A percentile compares a stretch with the other conserved stretches of the same genome.
phyloP scores from a whole-genome alignment of 2,329 filamentous ascomycete genomes.

The Truncatella angustata region DNA sequence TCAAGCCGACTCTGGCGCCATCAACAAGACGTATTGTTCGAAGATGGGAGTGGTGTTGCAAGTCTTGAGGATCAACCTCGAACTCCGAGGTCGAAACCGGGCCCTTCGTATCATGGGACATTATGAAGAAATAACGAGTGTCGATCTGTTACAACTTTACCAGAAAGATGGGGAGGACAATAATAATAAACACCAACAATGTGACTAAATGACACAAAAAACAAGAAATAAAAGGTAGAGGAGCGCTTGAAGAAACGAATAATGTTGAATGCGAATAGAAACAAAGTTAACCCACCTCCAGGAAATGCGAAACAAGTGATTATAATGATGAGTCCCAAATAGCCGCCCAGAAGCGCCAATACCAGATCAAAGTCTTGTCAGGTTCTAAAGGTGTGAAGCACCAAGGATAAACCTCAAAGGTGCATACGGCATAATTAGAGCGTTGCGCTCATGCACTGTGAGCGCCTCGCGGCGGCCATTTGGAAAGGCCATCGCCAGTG shows the following conservation, averaged over 20 bases:
- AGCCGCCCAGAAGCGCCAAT: conserved; percentile 17
- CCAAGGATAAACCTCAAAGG: conserved; percentile 10
- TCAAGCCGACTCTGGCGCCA: conserved; percentile 45
- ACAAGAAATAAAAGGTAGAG: conserved; percentile 9
- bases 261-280: conserved; percentile 17
- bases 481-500: conserved; percentile 17
- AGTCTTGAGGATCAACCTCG: conserved; percentile 44
- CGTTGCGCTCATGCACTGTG: conserved; percentile 15
- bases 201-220: conserved; percentile 8
- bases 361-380: conserved; percentile 2
- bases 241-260: conserved; percentile 4
- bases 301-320: conserved; percentile 17
- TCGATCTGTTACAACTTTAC: conserved; percentile 15
- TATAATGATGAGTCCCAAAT: conserved; percentile 21
- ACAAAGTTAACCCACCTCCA: conserved; percentile 13
- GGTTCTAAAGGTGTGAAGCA: background rate
- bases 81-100: conserved; percentile 45
- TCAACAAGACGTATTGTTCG: conserved; percentile 39
- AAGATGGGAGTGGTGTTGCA: conserved; percentile 35
- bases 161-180: conserved; percentile 13
- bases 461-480: conserved; percentile 7
- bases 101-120: conserved; percentile 36
- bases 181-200: conserved; percentile 3
- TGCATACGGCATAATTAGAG: conserved; percentile 2
- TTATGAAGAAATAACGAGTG: conserved; percentile 15